Evolutionary conservation across 768 basidiomycete species (phyloP).

Genomic region (Tylopilus balloui): DNA sequence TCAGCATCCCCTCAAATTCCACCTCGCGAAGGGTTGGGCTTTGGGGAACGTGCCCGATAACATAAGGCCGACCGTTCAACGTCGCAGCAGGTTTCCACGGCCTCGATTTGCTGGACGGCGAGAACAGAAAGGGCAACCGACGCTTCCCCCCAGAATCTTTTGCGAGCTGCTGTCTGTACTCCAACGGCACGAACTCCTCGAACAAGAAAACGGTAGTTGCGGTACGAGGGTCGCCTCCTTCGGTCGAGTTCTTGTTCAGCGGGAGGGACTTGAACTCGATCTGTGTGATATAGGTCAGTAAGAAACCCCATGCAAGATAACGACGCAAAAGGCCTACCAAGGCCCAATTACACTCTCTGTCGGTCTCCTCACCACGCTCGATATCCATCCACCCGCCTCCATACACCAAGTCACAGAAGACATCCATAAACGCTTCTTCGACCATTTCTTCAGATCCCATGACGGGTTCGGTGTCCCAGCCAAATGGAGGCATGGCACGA

Average conservation of each 20-base stretch:
- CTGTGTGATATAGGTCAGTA: slow-evolving; percentile 40
- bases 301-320: not conserved
- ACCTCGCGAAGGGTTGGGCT: slow-evolving; percentile 56
- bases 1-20: slow-evolving; percentile 75
- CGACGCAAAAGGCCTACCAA: slow-evolving; percentile 50
- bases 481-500: slow-evolving; percentile 69
- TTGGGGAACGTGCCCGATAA: slow-evolving; percentile 53
- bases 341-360: slow-evolving; percentile 90
- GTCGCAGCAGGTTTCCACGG: slow-evolving; percentile 83
- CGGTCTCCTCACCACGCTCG: slow-evolving; percentile 63
- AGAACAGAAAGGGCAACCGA: slow-evolving; percentile 69
- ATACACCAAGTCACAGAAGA: slow-evolving; percentile 77
- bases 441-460: slow-evolving; percentile 74
- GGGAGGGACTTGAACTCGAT: slow-evolving; percentile 85
- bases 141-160: slow-evolving; percentile 48
- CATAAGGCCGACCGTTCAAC: slow-evolving; percentile 73
- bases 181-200: slow-evolving; percentile 90
- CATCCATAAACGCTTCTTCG: slow-evolving; percentile 87
- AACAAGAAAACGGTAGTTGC: slow-evolving; percentile 72
- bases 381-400: slow-evolving; percentile 84
- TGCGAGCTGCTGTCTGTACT: slow-evolving; percentile 74
- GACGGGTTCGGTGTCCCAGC: slow-evolving; percentile 88
- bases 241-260: slow-evolving; percentile 21
- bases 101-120: slow-evolving; percentile 41
- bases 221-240: slow-evolving; percentile 61